Conservation (phyloP, 495 filamentous ascomycete species). For the Apiosordaria backusii region DNA sequence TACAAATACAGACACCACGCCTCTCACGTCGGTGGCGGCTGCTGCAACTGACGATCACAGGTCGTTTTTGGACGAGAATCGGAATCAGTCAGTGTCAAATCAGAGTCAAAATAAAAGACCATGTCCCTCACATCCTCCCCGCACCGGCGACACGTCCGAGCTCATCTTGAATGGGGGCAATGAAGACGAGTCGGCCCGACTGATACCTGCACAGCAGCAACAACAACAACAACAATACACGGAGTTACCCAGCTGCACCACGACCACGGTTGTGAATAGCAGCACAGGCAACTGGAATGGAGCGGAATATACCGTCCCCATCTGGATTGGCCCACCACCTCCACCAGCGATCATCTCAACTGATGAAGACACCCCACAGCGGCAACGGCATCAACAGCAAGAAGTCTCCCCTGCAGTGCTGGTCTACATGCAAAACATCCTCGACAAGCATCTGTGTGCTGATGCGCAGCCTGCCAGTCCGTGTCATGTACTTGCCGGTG, state of each 20-base stretch:
- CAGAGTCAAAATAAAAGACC: neutral
- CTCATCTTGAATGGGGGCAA: neutral
- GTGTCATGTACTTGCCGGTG: conserved; percentile 40
- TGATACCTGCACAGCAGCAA: neutral
- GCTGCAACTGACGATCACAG: neutral
- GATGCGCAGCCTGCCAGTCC: conserved; percentile 37
- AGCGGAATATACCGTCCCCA: conserved; percentile 24
- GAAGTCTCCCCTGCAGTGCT: conserved; percentile 25
- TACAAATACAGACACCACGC: neutral
- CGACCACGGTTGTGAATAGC: neutral
- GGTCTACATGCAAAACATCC: conserved; percentile 34
- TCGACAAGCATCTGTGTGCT: conserved; percentile 22
- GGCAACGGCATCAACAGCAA: conserved; percentile 14
- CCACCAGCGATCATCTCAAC: neutral
- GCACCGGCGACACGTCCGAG: neutral
- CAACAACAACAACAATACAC: neutral
- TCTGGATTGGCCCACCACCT: conserved; percentile 38
- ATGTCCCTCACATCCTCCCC: neutral
- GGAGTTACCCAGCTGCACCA: neutral
- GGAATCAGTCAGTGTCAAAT: neutral
- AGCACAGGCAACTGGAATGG: conserved; percentile 21
- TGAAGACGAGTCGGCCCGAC: conserved; percentile 11
- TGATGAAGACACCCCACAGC: conserved; percentile 3
- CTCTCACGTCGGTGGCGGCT: neutral
- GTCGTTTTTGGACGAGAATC: neutral